These are phyloP conservation scores for Ramalina intermedia DNA, from an alignment of 495 filamentous ascomycete genomes.

Conservation along the genomic window DNA sequence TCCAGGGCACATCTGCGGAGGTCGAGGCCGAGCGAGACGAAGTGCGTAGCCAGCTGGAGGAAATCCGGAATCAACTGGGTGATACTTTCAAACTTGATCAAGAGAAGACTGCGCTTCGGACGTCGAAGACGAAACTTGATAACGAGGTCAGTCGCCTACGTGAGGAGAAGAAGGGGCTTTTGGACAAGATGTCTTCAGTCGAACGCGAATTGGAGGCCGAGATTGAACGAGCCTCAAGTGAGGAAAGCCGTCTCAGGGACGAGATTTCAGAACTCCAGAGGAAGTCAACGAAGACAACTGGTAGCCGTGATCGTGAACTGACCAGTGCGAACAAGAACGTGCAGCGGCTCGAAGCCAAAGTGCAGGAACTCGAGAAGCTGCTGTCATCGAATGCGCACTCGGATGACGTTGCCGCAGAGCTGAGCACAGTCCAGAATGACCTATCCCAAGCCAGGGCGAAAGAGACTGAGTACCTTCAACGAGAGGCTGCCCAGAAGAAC, in stretches of 20 bases:
- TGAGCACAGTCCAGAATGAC: conserved; percentile 43
- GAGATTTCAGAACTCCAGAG: conserved; percentile 45
- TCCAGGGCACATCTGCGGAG: conserved; percentile 38
- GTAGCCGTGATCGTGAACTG: conserved; percentile 34
- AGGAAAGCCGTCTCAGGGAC: conserved; percentile 40
- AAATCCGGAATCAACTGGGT: conserved; percentile 32
- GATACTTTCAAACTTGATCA: conserved; percentile 43
- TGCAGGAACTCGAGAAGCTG: conserved; percentile 42
- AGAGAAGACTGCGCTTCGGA: conserved; percentile 47
- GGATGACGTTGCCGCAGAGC: conserved; percentile 33
- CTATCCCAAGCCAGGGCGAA: conserved; percentile 49
- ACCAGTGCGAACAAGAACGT: conserved; percentile 36
- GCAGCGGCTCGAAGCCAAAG: conserved; percentile 42
- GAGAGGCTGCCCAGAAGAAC: conserved; percentile 44
- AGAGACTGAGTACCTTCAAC: conserved; percentile 46
- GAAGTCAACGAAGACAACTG: conserved; percentile 27
- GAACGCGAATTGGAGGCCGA: conserved; percentile 41
- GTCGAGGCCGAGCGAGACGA: conserved; percentile 51
- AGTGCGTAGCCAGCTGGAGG: conserved; percentile 40
- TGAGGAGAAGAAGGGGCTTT: conserved; percentile 38
- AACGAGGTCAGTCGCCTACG: conserved; percentile 41
- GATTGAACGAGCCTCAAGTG: conserved; percentile 39
- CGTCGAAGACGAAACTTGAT: conserved; percentile 42
- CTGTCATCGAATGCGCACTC: conserved; percentile 16
- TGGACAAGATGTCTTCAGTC: conserved; percentile 35